Evolutionary conservation across 345 rosid genomes (phyloP), one percentile per base, ranked within the genome.

Genomic region (Punica granatum): DNA sequence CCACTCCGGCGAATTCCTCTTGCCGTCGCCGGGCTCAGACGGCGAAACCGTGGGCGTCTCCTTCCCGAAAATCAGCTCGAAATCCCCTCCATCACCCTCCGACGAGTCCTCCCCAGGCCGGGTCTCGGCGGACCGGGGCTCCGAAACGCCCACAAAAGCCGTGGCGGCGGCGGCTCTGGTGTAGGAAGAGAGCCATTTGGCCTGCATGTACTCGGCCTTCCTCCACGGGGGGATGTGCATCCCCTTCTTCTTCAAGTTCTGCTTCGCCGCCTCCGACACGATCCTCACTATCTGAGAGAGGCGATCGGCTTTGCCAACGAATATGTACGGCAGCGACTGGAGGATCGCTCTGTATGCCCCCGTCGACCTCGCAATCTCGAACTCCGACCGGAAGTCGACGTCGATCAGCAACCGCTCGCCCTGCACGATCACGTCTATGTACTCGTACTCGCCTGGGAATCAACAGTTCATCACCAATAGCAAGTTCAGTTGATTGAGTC

Each of bases 161-260:
- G 60, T 31, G 69, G 53, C 19, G 14, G 72, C n/a, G n/a, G 66
- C 42, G 19, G 48, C 54, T 67, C 88, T 81, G 1, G 78, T 73
- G 72, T 74, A 74, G 67, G 84, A 73, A 64, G 98, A 82, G 35
- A 90, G 77, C 98, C 98, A 93, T 64, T 92, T 92, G 30, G 98
- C 87, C 67, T 80, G 78, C 67, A 95, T 80, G 77, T 94, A 94
- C 72, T 85, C 94, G 1, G 80, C 81, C 79, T 85, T 90, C 69
- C 98, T 87, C 98, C 97, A 95, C 0, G 99, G 97, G 36, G 99
- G 87, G 42, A 90, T 46, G 59, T 79, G 90, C 90, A 95, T 90
- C 26, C 92, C 97, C 63, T 85, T 92, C 83, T 90, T 95, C 88
- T 85, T 95, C 81, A 92, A 56, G 77, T 93, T 84, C 83, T 84